Percentiles rank a stretch among this genome's conserved stretches.
Conservation (phyloP, 2,329 filamentous ascomycete genomes). For the Penicillium sp. region DNA sequence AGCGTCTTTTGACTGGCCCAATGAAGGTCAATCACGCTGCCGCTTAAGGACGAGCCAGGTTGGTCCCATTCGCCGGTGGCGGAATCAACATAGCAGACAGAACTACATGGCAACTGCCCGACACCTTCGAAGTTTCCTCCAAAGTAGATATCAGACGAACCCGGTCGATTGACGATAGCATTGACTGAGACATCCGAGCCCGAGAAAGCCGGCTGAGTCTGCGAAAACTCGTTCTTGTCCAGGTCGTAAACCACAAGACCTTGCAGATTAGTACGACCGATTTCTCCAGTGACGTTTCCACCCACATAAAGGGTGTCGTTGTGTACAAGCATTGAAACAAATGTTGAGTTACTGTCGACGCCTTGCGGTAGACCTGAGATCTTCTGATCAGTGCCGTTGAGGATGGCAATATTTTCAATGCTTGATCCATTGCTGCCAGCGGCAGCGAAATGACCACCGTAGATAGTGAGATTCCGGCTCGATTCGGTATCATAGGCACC, state of each 20-base stretch:
- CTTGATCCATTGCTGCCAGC: conserved; percentile 64
- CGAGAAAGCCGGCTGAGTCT: conserved; percentile 69
- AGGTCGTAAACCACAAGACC: conserved; percentile 83
- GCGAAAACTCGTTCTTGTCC: conserved; percentile 56
- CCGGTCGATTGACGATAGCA: conserved; percentile 69
- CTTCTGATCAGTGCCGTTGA: conserved; percentile 70
- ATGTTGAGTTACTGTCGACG: conserved; percentile 69
- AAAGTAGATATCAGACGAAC: conserved; percentile 73
- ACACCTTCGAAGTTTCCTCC: conserved; percentile 81
- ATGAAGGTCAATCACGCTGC: conserved; percentile 67
- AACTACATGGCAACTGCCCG: conserved; percentile 76
- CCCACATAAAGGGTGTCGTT: conserved; percentile 74
- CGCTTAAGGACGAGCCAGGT: conserved; percentile 68
- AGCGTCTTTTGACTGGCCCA: conserved; percentile 73
- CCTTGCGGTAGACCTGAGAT: conserved; percentile 65
- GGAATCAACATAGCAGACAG: conserved; percentile 76
- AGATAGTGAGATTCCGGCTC: conserved; percentile 74
- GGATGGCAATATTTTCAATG: conserved; percentile 76
- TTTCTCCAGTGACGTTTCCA: conserved; percentile 68
- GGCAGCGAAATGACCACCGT: conserved; percentile 82
- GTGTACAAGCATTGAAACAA: conserved; percentile 67
- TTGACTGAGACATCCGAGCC: conserved; percentile 72
- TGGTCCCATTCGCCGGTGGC: conserved; percentile 72
- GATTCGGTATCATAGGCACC: conserved; percentile 73
- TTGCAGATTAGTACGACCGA: conserved; percentile 61